Evolutionary conservation across 148 eudicot genomes (phyloP).

Genomic region (Euryodendron excelsum): DNA sequence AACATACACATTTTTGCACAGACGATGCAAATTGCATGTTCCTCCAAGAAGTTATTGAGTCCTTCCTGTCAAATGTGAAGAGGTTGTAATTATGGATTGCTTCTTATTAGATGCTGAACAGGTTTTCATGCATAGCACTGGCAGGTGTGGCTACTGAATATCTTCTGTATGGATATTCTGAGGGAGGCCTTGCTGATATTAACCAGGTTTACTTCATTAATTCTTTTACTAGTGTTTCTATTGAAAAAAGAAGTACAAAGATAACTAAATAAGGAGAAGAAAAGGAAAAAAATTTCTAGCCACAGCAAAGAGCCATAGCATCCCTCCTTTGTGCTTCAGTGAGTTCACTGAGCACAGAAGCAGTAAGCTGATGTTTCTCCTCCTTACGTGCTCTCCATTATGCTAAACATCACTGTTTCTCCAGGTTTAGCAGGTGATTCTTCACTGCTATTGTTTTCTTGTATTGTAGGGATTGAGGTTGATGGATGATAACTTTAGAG

Average conservation of each 20-base stretch:
- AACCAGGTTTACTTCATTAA: conserved; percentile 52
- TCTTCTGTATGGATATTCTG: conserved; percentile 78
- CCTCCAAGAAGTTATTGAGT: neutral
- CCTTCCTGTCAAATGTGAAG: neutral
- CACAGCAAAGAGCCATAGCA: neutral
- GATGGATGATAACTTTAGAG: neutral
- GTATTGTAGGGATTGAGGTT: neutral
- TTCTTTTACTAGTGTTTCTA: neutral
- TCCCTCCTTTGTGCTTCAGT: neutral
- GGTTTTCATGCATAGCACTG: conserved; percentile 89
- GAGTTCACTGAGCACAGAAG: neutral
- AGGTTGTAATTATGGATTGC: conserved; percentile 1
- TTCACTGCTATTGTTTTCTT: neutral
- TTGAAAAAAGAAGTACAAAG: neutral
- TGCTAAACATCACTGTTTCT: neutral
- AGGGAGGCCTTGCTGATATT: conserved; percentile 88
- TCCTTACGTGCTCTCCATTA: neutral
- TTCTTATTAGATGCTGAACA: conserved; percentile 69
- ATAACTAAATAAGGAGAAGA: neutral
- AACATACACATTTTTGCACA: neutral
- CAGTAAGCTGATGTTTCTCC: too few relatives aligned
- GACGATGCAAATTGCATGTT: neutral
- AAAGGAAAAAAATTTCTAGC: neutral
- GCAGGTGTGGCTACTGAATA: conserved; percentile 95
- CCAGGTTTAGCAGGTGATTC: neutral